These are phyloP conservation scores for Phytophthora chlamydospora DNA, from an alignment of 352 stramenopile genomes.

Conservation along the genomic window DNA sequence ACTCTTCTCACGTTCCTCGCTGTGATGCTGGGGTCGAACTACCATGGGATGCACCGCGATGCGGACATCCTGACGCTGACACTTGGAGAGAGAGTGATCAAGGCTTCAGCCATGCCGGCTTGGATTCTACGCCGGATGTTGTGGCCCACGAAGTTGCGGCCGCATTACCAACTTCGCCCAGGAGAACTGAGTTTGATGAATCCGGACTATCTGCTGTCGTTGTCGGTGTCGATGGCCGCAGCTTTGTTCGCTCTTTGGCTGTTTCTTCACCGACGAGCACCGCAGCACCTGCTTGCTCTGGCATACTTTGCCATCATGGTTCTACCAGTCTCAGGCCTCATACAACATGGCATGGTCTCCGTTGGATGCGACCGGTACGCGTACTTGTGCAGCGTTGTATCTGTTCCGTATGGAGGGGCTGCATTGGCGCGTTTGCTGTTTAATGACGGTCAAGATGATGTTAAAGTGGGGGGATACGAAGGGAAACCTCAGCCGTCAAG, in stretches of 20 bases:
- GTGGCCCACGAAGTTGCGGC: constrained; percentile 54
- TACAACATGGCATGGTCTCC: constrained; percentile 76
- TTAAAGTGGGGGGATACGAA: constrained; percentile 5
- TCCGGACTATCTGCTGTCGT: constrained; percentile 43
- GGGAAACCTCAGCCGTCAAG: constrained; percentile 2
- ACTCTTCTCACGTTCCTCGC: constrained; percentile 35
- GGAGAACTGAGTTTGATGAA: constrained; percentile 39
- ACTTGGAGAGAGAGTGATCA: constrained; percentile 49
- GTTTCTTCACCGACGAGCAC: constrained; percentile 20
- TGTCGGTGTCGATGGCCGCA: constrained; percentile 18
- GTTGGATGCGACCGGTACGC: constrained; percentile 64
- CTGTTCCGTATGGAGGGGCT: constrained; percentile 46
- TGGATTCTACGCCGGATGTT: constrained; percentile 48
- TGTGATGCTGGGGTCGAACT: constrained; percentile 56
- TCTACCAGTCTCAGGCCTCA: constrained; percentile 62
- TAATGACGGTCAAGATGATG: background rate
- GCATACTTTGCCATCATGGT: constrained; percentile 53
- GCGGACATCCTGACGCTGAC: constrained; percentile 51
- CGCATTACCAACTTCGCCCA: constrained; percentile 60
- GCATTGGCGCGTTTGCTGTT: constrained; percentile 27
- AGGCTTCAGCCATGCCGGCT: constrained; percentile 41
- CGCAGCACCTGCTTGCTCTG: constrained; percentile 40
- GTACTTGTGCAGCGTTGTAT: constrained; percentile 58
- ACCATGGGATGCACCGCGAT: constrained; percentile 38
- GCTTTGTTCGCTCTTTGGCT: constrained; percentile 25